Evolutionary conservation across 495 filamentous ascomycete genomes (phyloP).

Genomic region (Hypoxylon intermedium): DNA sequence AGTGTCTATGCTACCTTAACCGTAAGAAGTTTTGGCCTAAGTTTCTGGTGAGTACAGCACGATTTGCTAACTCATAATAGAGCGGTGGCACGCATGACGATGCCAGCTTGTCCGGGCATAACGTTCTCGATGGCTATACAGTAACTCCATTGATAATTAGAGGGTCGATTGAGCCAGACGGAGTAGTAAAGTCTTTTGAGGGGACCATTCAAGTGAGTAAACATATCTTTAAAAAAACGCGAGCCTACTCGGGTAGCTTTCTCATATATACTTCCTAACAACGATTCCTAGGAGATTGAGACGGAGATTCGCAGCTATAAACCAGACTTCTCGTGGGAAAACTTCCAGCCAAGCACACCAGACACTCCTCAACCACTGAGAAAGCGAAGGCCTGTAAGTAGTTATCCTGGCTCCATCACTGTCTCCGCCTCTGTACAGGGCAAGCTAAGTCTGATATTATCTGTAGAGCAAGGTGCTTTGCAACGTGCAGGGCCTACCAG

Average conservation of each 20-base stretch:
- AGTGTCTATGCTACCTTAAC: no score
- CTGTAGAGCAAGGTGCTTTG: conserved; percentile 8
- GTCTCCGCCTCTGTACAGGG: no score
- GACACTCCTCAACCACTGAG: background rate
- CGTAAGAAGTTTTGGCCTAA: no score
- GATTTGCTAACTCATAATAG: background rate
- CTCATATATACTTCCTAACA: background rate
- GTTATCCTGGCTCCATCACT: no score
- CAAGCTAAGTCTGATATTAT: background rate
- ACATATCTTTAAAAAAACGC: background rate
- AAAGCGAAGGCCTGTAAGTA: conserved; percentile 3
- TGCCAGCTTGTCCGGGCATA: background rate
- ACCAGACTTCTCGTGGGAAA: conserved; percentile 10
- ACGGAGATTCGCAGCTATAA: conserved; percentile 8
- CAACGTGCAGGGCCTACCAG: conserved; percentile 9
- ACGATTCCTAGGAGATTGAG: conserved; percentile 13
- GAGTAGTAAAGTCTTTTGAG: background rate
- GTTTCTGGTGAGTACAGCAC: no score
- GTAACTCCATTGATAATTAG: background rate
- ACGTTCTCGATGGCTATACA: background rate
- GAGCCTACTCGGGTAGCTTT: background rate
- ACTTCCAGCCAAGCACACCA: background rate
- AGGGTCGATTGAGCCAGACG: background rate
- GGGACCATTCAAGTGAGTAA: conserved; percentile 5
- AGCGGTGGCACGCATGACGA: background rate